Percentiles rank a stretch among this genome's conserved stretches.
Evolutionary conservation across 2,329 filamentous ascomycete genomes (phyloP).

Genomic region (Trichoderma harzianum): DNA sequence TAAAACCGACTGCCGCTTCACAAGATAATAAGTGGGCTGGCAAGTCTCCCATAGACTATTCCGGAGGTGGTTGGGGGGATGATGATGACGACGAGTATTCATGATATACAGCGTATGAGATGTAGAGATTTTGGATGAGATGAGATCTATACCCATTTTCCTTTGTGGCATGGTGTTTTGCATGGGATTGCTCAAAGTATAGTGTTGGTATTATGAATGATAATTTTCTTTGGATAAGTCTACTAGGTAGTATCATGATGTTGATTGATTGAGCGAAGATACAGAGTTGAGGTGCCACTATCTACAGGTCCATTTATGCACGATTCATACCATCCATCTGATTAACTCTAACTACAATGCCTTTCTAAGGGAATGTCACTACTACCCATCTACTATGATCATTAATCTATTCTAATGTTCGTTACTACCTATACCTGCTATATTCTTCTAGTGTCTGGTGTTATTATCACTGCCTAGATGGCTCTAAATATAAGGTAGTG

Average conservation of each 20-base stretch:
- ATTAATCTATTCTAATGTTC: background rate
- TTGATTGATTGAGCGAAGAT: background rate
- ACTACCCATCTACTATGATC: no score
- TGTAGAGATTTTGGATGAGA: background rate
- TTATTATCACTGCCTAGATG: no score
- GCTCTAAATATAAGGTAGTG: no score
- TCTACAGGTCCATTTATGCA: background rate
- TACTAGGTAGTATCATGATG: background rate
- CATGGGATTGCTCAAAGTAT: background rate
- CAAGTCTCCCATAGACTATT: conserved; percentile 28
- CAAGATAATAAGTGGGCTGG: conserved; percentile 26
- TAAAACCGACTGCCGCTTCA: background rate
- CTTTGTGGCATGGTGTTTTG: background rate
- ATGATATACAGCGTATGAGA: background rate
- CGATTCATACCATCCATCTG: background rate
- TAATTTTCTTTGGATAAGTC: background rate
- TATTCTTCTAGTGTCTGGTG: background rate
- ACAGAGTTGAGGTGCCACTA: background rate
- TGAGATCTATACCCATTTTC: conserved; percentile 2
- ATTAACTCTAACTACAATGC: background rate
- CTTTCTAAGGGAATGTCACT: background rate
- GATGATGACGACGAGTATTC: conserved; percentile 19
- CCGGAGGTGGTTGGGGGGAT: conserved; percentile 29
- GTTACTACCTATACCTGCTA: no score
- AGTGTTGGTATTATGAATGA: background rate